These are phyloP conservation scores for Dothistroma septosporum DNA, from an alignment of 2,329 filamentous ascomycete species.

Conservation along the genomic window DNA sequence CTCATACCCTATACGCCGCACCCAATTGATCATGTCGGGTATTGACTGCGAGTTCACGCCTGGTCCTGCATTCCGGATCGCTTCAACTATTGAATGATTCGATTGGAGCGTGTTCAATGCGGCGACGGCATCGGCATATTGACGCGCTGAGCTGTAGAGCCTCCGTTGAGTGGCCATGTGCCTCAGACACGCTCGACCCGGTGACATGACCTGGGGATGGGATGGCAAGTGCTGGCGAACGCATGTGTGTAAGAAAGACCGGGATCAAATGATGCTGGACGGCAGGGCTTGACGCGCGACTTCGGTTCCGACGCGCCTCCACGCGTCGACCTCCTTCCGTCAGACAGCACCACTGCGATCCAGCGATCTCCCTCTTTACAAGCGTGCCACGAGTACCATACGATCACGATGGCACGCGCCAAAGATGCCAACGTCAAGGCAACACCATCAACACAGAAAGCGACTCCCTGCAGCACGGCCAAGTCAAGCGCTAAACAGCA, in stretches of 20 bases:
- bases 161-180: slow-evolving; percentile 7
- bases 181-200: slow-evolving; percentile 11
- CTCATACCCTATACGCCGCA: slow-evolving; percentile 69
- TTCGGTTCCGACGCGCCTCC: neutral
- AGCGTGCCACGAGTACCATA: neutral
- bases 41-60: slow-evolving; percentile 71
- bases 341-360: slow-evolving; percentile 34
- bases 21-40: slow-evolving; percentile 78
- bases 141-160: slow-evolving; percentile 19
- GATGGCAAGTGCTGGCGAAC: neutral
- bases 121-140: slow-evolving; percentile 58
- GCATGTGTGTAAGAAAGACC: no score
- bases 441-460: slow-evolving; percentile 37
- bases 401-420: slow-evolving; percentile 12
- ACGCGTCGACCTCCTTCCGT: neutral
- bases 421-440: slow-evolving; percentile 7
- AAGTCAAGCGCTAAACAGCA: slow-evolving; percentile 59
- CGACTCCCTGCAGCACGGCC: slow-evolving; percentile 32
- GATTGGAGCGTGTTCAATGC: slow-evolving; percentile 74
- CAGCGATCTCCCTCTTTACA: slow-evolving; percentile 24
- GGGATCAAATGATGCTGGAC: no score
- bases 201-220: neutral
- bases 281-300: no score
- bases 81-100: slow-evolving; percentile 73
- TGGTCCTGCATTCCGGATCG: slow-evolving; percentile 68